These are phyloP conservation scores for Marasmius oreades DNA, from an alignment of 1,284 basidiomycete genomes.

Conservation along the genomic window DNA sequence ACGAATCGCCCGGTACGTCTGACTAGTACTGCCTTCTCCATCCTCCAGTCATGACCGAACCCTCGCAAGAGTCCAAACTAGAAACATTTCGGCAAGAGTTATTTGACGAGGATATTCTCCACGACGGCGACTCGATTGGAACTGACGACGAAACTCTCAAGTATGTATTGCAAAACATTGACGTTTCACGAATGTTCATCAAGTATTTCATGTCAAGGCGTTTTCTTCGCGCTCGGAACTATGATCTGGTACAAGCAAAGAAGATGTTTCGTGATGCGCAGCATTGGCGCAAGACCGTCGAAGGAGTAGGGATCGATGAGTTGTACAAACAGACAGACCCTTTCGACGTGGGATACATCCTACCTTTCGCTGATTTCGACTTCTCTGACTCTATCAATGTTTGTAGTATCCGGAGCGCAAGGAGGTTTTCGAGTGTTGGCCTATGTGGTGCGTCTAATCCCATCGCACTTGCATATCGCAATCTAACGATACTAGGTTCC, in stretches of 20 bases:
- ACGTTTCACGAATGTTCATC: not conserved
- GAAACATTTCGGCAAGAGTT: constrained; percentile 23
- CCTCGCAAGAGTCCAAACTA: not conserved
- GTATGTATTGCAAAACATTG: constrained; percentile 31
- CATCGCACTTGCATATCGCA: not conserved
- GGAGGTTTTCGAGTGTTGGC: constrained; percentile 68
- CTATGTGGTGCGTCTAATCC: constrained; percentile 41
- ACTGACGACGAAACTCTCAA: constrained; percentile 61
- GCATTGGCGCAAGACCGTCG: constrained; percentile 49
- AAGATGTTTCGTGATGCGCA: constrained; percentile 39
- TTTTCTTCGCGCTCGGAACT: constrained; percentile 64
- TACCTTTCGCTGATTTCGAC: not conserved
- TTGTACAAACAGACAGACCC: constrained; percentile 47
- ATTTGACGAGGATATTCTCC: constrained; percentile 47
- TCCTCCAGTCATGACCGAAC: not conserved
- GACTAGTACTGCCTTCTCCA: too few relatives aligned
- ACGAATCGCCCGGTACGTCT: too few relatives aligned
- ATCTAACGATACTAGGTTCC: constrained; percentile 35
- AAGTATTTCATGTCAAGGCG: constrained; percentile 39
- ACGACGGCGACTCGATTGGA: constrained; percentile 60
- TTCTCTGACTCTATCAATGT: not conserved
- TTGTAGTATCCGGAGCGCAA: constrained; percentile 63
- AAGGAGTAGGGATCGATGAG: constrained; percentile 51
- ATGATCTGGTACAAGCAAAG: constrained; percentile 41
- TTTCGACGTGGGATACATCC: constrained; percentile 50